Conservation (phyloP, 495 filamentous ascomycete species). For the Melanomma pulvis-pyrius region DNA sequence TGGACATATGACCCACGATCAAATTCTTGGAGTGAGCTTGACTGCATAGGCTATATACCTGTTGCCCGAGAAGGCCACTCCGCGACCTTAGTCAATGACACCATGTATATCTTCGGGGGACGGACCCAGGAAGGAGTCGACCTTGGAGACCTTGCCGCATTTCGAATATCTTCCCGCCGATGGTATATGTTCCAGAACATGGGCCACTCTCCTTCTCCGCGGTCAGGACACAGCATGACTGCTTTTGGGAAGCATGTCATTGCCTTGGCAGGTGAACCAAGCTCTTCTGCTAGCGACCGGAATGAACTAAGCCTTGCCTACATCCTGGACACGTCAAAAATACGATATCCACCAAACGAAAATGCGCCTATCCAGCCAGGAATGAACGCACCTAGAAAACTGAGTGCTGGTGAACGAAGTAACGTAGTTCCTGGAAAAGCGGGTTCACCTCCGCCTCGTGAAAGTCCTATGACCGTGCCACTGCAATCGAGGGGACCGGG, state of each 20-base stretch:
- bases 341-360: slow-evolving; percentile 83
- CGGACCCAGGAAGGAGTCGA: slow-evolving; percentile 89
- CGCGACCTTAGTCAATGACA: slow-evolving; percentile 87
- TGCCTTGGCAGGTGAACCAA: slow-evolving; percentile 91
- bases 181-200: slow-evolving; percentile 99
- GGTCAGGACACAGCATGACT: slow-evolving; percentile 98
- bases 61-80: slow-evolving; percentile 93
- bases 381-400: slow-evolving; percentile 45
- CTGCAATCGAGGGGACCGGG: slow-evolving; percentile 42
- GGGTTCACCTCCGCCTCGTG: slow-evolving; percentile 12
- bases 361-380: slow-evolving; percentile 38
- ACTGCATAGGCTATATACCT: slow-evolving; percentile 97
- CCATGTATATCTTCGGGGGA: slow-evolving; percentile 99
- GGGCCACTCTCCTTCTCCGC: slow-evolving; percentile 90
- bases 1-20: slow-evolving; percentile 88
- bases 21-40: slow-evolving; percentile 81
- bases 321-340: slow-evolving; percentile 90
- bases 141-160: slow-evolving; percentile 91
- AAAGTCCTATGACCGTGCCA: slow-evolving; percentile 31
- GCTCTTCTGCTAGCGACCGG: slow-evolving; percentile 76
- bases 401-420: slow-evolving; percentile 35
- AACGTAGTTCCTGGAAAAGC: slow-evolving; percentile 29
- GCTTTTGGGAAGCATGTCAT: slow-evolving; percentile 88
- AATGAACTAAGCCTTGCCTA: slow-evolving; percentile 88
- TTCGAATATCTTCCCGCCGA: slow-evolving; percentile 83